These are phyloP conservation scores for Thalassiosira mediterranea DNA, from an alignment of 352 stramenopile genomes.

Conservation along the genomic window DNA sequence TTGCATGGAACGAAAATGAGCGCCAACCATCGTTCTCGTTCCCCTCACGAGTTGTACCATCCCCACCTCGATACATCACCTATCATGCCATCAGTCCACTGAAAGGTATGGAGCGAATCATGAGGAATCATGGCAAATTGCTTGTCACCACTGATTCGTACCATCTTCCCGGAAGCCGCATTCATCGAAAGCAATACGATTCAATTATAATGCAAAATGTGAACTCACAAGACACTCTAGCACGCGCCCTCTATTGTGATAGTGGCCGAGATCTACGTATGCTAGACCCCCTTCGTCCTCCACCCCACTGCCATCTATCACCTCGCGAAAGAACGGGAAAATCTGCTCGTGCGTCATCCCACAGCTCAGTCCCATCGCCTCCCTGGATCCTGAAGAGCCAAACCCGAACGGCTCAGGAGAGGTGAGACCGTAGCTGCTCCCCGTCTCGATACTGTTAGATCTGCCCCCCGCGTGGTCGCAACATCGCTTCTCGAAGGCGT, in stretches of 20 bases:
- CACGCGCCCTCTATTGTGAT: background rate
- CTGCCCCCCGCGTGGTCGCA: no score
- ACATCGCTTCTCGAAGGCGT: background rate
- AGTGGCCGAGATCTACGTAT: background rate
- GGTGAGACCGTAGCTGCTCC: background rate
- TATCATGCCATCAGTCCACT: no score
- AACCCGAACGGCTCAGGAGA: background rate
- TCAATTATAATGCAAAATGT: constrained; percentile 13
- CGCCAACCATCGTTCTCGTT: no score
- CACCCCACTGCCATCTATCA: background rate
- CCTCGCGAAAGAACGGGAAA: background rate
- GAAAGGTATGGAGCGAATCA: no score
- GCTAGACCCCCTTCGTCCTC: background rate
- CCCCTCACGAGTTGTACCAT: no score
- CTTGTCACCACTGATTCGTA: no score
- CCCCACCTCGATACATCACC: no score
- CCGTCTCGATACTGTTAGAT: no score
- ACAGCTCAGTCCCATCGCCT: background rate
- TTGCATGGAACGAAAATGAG: no score
- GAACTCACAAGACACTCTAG: constrained; percentile 14
- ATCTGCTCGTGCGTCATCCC: background rate
- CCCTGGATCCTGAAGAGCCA: background rate
- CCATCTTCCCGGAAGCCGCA: no score
- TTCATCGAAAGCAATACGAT: no score
- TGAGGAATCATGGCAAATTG: no score